phyloP scores from a whole-genome alignment of 1,284 basidiomycete species.

The Apiotrichum sp. region DNA sequence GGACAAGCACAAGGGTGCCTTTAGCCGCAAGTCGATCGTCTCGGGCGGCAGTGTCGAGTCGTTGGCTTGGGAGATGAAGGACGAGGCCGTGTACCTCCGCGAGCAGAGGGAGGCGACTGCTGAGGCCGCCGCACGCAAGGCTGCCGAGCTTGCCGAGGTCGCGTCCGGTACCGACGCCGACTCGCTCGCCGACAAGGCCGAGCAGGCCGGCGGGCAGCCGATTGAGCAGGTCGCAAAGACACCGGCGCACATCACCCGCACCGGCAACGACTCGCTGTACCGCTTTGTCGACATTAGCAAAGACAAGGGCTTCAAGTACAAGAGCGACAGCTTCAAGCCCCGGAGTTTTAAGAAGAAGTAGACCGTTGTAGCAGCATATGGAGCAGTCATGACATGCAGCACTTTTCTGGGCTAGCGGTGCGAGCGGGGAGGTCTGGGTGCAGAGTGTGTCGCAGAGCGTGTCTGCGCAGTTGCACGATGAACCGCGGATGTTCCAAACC shows the following conservation, averaged over 20 bases:
- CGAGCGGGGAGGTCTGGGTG: too few species aligned
- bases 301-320: not conserved
- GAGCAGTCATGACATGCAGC: not conserved
- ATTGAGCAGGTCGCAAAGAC: too few species aligned
- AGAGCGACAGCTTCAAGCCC: too few species aligned
- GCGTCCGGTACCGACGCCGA: not conserved
- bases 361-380: not conserved
- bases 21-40: slow-evolving; percentile 19
- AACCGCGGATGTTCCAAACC: too few species aligned
- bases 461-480: too few species aligned
- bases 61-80: slow-evolving; percentile 41
- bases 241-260: not conserved
- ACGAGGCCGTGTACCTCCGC: slow-evolving; percentile 22
- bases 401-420: too few species aligned
- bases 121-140: not conserved
- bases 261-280: slow-evolving; percentile 7
- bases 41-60: slow-evolving; percentile 24
- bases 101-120: slow-evolving; percentile 14
- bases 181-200: not conserved
- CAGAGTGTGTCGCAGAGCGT: too few species aligned
- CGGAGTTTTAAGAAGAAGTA: not conserved
- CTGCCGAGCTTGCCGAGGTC: slow-evolving; percentile 3
- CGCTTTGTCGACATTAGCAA: slow-evolving; percentile 20
- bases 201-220: not conserved
- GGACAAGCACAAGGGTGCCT: slow-evolving; percentile 28